phyloP scores from a whole-genome alignment of 2,329 filamentous ascomycete species.

The Monosporascus sp. region DNA sequence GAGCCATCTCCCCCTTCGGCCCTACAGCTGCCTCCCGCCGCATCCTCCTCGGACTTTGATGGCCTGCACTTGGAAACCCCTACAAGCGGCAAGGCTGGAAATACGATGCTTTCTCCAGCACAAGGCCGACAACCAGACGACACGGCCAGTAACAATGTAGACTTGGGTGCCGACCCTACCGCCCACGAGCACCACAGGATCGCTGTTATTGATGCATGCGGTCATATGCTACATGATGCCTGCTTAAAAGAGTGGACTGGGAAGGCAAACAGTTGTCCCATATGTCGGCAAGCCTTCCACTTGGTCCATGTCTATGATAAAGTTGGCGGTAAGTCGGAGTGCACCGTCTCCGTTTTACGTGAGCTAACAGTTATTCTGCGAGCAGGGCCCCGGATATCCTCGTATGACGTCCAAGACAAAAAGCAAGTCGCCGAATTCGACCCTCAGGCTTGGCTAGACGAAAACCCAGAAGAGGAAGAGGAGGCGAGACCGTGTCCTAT shows the following conservation, averaged over 20 bases:
- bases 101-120: too few species aligned
- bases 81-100: slow-evolving; percentile 5
- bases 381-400: slow-evolving; percentile 49
- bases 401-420: slow-evolving; percentile 69
- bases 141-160: slow-evolving; percentile 21
- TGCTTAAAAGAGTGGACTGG: slow-evolving; percentile 94
- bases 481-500: slow-evolving; percentile 71
- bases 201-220: slow-evolving; percentile 67
- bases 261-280: slow-evolving; percentile 95
- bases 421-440: slow-evolving; percentile 89
- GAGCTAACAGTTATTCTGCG: slow-evolving; percentile 15
- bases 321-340: slow-evolving; percentile 63
- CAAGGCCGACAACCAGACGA: slow-evolving; percentile 5
- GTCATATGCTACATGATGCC: slow-evolving; percentile 86
- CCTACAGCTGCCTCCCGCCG: slow-evolving; percentile 13
- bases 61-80: neutral
- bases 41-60: slow-evolving; percentile 5
- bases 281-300: slow-evolving; percentile 90
- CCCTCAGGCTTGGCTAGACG: slow-evolving; percentile 65
- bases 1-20: slow-evolving; percentile 18
- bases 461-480: slow-evolving; percentile 68
- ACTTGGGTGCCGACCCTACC: slow-evolving; percentile 13
- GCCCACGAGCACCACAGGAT: slow-evolving; percentile 37
- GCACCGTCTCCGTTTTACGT: slow-evolving; percentile 1
- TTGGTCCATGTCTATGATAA: slow-evolving; percentile 76